Evolutionary conservation across 148 eudicot species (phyloP).

Genomic region (Silene latifolia): DNA sequence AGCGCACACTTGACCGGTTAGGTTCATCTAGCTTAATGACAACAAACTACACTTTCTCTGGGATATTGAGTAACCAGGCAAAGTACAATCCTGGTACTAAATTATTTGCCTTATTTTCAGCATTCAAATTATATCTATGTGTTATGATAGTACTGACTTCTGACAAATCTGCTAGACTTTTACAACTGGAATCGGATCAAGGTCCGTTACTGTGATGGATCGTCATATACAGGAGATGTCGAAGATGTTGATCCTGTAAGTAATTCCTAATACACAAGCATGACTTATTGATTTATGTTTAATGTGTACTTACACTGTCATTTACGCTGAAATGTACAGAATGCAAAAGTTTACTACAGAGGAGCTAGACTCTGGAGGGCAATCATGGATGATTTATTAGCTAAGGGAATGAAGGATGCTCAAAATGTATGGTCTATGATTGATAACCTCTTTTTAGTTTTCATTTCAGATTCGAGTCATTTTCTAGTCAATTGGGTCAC

Average conservation of each 20-base stretch:
- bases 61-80: conserved; percentile 30
- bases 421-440: conserved; percentile 39
- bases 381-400: conserved; percentile 69
- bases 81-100: conserved; percentile 36
- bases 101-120: not conserved
- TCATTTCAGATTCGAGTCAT: not conserved
- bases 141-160: not conserved
- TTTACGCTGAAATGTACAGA: conserved; percentile 33
- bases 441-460: too few relatives aligned
- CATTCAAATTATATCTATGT: not conserved
- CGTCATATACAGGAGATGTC: conserved; percentile 51
- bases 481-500: too few relatives aligned
- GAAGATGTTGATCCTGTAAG: conserved; percentile 52
- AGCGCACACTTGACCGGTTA: conserved; percentile 29
- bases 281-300: not conserved
- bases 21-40: conserved; percentile 41
- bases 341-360: conserved; percentile 64
- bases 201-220: conserved; percentile 56
- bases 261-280: not conserved
- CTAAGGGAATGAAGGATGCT: conserved; percentile 83
- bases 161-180: conserved; percentile 31
- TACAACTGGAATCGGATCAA: conserved; percentile 53
- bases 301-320: not conserved
- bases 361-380: conserved; percentile 71
- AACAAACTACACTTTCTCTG: conserved; percentile 37